phyloP scores from a whole-genome alignment of 805 yeast genomes.

The Saccharomycopsis fermentans region DNA sequence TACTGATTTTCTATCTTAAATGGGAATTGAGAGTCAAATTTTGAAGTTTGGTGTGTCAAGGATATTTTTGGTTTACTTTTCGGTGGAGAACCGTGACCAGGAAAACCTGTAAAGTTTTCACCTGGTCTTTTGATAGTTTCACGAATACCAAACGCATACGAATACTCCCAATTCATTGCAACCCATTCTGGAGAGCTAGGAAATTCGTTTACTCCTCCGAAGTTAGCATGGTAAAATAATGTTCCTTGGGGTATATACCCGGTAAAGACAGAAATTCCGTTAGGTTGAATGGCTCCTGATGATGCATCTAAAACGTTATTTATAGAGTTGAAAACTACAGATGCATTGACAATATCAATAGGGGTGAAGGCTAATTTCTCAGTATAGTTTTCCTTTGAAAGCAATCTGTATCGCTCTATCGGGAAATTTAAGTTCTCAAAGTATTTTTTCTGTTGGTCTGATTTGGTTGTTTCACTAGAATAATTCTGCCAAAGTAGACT shows the following conservation, averaged over 20 bases:
- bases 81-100: not conserved
- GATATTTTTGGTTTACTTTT: not conserved
- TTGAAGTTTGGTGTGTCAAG: not conserved
- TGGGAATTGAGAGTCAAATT: not conserved
- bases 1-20: constrained; percentile 13
- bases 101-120: not conserved
- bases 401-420: not conserved
- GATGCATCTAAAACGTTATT: constrained; percentile 43
- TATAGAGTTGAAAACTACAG: constrained; percentile 46
- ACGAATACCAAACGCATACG: constrained; percentile 33
- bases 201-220: constrained; percentile 23
- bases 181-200: constrained; percentile 50
- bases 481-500: too few species aligned
- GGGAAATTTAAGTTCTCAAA: not conserved
- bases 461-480: too few species aligned
- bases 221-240: constrained; percentile 43
- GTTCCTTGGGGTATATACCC: constrained; percentile 54
- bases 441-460: too few species aligned
- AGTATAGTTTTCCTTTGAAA: not conserved
- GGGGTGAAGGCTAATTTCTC: constrained; percentile 1
- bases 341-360: constrained; percentile 33
- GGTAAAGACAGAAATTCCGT: constrained; percentile 48
- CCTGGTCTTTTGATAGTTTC: constrained; percentile 1
- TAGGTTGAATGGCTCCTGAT: constrained; percentile 42
- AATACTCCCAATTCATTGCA: constrained; percentile 55